phyloP scores from a whole-genome alignment of 495 filamentous ascomycete genomes.

The Oleoguttula mirabilis region DNA sequence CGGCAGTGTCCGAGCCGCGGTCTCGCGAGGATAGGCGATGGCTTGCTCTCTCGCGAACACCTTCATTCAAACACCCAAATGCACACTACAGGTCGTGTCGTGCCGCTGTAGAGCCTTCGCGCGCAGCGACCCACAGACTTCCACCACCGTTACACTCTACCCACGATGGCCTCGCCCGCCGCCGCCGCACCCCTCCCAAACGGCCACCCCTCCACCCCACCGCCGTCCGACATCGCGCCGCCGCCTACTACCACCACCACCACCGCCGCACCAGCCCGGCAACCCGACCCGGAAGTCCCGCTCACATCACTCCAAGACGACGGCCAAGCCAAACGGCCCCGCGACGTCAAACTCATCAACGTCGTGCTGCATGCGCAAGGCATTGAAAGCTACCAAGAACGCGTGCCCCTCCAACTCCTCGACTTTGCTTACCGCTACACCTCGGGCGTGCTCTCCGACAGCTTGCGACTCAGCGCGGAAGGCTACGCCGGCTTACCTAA shows the following conservation, averaged over 20 bases:
- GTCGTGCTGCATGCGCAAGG: conserved; percentile 79
- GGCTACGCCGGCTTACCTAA: conserved; percentile 38
- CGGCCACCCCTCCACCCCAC: conserved; percentile 13
- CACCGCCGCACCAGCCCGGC: too few species aligned
- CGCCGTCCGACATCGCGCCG: conserved; percentile 5
- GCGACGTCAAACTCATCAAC: conserved; percentile 84
- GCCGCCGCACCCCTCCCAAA: conserved; percentile 12
- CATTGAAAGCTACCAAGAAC: conserved; percentile 81
- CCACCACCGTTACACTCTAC: not conserved
- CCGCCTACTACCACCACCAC: too few species aligned
- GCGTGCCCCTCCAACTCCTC: conserved; percentile 84
- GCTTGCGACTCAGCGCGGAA: conserved; percentile 50
- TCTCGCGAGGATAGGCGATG: too few species aligned
- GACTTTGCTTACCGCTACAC: conserved; percentile 91
- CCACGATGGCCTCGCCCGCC: not conserved
- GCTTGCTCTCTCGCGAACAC: too few species aligned
- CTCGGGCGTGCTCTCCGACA: conserved; percentile 52
- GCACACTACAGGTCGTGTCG: too few species aligned
- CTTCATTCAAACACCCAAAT: too few species aligned
- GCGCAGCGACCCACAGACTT: not conserved
- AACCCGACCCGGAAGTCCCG: conserved; percentile 24
- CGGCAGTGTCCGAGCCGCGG: too few species aligned
- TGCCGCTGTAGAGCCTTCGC: not conserved
- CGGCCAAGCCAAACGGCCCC: conserved; percentile 57
- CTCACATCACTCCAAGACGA: conserved; percentile 47